Evolutionary conservation across 2,329 filamentous ascomycete genomes (phyloP).

Genomic region (Trichophyton equinum): DNA sequence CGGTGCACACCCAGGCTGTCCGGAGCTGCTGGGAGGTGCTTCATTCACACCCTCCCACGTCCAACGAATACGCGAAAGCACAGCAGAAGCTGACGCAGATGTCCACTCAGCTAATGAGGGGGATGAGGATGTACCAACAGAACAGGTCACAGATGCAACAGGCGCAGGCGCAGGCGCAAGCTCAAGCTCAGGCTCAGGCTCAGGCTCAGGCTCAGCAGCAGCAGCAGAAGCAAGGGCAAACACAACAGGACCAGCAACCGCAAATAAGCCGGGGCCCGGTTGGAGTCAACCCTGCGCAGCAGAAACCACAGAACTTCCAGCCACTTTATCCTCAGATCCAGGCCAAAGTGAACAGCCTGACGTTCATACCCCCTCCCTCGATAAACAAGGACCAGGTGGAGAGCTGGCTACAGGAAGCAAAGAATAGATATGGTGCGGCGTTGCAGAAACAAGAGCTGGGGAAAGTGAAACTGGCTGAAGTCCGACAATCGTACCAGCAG

Average conservation of each 20-base stretch:
- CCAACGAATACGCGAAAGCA: slow-evolving; percentile 38
- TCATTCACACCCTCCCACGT: slow-evolving; percentile 37
- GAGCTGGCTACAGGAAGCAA: slow-evolving; percentile 37
- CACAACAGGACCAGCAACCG: slow-evolving; percentile 8
- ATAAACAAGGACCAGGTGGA: slow-evolving; percentile 33
- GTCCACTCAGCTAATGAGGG: slow-evolving; percentile 41
- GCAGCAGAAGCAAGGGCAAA: slow-evolving; percentile 13
- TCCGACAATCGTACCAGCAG: slow-evolving; percentile 28
- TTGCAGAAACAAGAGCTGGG: slow-evolving; percentile 38
- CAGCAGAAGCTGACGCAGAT: slow-evolving; percentile 40
- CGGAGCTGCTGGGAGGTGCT: slow-evolving; percentile 43
- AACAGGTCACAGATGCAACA: slow-evolving; percentile 16
- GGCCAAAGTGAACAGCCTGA: slow-evolving; percentile 33
- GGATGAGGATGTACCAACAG: slow-evolving; percentile 35
- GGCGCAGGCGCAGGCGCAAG: slow-evolving; percentile 19
- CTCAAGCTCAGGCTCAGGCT: slow-evolving; percentile 14
- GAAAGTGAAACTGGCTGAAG: slow-evolving; percentile 31
- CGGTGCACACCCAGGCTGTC: slow-evolving; percentile 43
- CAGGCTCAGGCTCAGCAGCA: slow-evolving; percentile 12
- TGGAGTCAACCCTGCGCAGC: slow-evolving; percentile 14
- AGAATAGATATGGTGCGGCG: slow-evolving; percentile 35
- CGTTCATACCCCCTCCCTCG: slow-evolving; percentile 35
- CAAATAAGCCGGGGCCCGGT: neutral
- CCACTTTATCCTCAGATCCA: slow-evolving; percentile 36
- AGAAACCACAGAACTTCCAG: slow-evolving; percentile 28